These are phyloP conservation scores for Forsythia suspensa DNA, from an alignment of 257 asterid genomes.

Conservation along the genomic window DNA sequence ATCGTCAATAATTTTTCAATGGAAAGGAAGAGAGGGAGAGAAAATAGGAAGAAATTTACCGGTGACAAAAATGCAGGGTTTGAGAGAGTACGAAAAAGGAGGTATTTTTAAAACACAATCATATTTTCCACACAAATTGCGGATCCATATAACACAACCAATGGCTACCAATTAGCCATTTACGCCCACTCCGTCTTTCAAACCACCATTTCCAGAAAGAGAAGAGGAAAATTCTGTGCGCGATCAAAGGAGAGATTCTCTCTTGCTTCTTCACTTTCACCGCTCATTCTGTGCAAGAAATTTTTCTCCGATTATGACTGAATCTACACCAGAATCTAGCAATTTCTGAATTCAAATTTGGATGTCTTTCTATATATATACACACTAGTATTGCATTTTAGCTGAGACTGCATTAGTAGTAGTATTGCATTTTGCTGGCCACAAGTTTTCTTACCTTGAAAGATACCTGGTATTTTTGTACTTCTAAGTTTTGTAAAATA, in stretches of 20 bases:
- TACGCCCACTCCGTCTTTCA: constrained; percentile 1
- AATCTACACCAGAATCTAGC: background rate
- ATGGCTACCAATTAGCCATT: constrained; percentile 34
- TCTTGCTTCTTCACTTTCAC: background rate
- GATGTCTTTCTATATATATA: too few relatives aligned
- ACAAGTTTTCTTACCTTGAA: too few relatives aligned
- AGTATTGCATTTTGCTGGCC: too few relatives aligned
- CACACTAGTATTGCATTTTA: too few relatives aligned
- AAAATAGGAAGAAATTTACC: constrained; percentile 22
- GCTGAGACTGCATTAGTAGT: too few relatives aligned
- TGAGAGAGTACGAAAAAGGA: constrained; percentile 18
- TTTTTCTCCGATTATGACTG: background rate
- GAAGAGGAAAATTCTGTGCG: background rate
- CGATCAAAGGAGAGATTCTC: background rate
- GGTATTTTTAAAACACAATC: constrained; percentile 18
- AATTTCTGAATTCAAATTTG: background rate
- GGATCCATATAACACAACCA: constrained; percentile 23
- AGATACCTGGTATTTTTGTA: too few relatives aligned
- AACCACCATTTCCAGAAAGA: background rate
- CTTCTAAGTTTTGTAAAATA: too few relatives aligned
- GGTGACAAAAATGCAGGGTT: constrained; percentile 35
- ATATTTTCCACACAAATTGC: constrained; percentile 22
- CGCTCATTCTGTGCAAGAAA: background rate
- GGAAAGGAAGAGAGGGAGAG: constrained; percentile 20
- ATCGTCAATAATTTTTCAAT: constrained; percentile 14